Percentiles rank a stretch among this genome's conserved stretches.
phyloP scores from a whole-genome alignment of 768 basidiomycete species.

The Tricholoma furcatifolium region DNA sequence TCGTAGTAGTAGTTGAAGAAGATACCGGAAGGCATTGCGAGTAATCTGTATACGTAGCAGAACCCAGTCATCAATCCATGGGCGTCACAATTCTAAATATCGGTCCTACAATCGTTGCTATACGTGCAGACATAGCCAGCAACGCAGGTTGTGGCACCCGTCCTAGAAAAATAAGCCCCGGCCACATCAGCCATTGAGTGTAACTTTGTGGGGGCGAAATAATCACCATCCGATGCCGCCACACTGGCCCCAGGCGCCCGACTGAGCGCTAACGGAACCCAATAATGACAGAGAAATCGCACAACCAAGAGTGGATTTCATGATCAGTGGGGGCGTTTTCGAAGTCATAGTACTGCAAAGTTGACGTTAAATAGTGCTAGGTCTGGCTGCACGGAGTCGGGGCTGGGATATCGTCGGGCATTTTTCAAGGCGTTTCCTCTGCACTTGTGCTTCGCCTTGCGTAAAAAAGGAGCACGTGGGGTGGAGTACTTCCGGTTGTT shows the following conservation, averaged over 20 bases:
- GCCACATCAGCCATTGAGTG: not conserved
- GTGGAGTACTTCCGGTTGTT: not conserved
- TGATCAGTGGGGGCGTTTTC: not conserved
- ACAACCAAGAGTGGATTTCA: slow-evolving; percentile 15
- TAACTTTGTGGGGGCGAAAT: too few relatives aligned
- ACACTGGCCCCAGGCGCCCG: slow-evolving; percentile 42
- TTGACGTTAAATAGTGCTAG: slow-evolving; percentile 7
- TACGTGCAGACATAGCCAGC: slow-evolving; percentile 41
- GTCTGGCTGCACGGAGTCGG: slow-evolving; percentile 7
- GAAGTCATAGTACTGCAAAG: not conserved
- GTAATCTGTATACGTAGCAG: slow-evolving; percentile 34
- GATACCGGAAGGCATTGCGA: slow-evolving; percentile 51
- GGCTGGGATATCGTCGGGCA: slow-evolving; percentile 11
- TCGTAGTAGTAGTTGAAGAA: slow-evolving; percentile 20
- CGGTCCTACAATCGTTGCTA: slow-evolving; percentile 37
- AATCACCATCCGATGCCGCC: slow-evolving; percentile 37
- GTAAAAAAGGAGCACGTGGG: slow-evolving; percentile 6
- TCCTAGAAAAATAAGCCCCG: slow-evolving; percentile 23
- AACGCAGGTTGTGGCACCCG: slow-evolving; percentile 42
- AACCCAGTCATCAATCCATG: not conserved
- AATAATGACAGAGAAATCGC: slow-evolving; percentile 14
- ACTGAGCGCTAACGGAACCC: slow-evolving; percentile 30
- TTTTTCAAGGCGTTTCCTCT: slow-evolving; percentile 2
- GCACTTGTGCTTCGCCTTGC: not conserved
- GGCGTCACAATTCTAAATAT: not conserved